Evolutionary conservation across 306 rosid species (phyloP).

Genomic region (Vigna mungo): DNA sequence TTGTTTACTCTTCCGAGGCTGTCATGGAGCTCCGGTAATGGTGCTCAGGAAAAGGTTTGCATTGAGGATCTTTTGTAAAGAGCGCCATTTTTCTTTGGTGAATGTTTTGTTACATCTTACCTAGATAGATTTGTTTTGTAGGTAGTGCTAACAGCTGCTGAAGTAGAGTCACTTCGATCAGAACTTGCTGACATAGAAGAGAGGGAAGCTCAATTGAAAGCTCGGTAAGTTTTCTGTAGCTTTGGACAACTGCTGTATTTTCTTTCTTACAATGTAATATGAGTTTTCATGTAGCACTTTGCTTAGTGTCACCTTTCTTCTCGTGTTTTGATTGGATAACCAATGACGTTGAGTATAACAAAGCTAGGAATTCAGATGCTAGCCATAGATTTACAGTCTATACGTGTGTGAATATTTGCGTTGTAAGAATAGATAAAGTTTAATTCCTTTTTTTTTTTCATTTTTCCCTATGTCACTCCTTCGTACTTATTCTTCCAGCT

Average conservation of each 20-base stretch:
- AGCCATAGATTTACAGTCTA: constrained; percentile 36
- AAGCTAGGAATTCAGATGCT: constrained; percentile 22
- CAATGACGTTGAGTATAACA: constrained; percentile 11
- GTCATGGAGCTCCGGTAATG: constrained; percentile 63
- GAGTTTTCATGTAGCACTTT: background rate
- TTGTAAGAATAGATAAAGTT: constrained; percentile 10
- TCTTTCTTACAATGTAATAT: background rate
- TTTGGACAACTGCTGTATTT: constrained; percentile 14
- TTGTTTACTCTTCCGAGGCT: constrained; percentile 64
- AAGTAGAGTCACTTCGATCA: constrained; percentile 81
- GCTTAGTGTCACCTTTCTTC: constrained; percentile 1
- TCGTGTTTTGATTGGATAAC: constrained; percentile 1
- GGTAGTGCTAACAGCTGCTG: constrained; percentile 73
- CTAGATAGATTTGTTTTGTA: constrained; percentile 43
- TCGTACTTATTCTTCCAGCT: constrained; percentile 18
- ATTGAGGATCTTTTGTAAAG: background rate
- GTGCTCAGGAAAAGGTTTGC: constrained; percentile 75
- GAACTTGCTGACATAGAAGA: constrained; percentile 85
- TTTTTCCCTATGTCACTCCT: background rate
- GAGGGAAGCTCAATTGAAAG: constrained; percentile 87
- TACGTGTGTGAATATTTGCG: background rate
- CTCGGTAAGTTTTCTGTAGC: constrained; percentile 68
- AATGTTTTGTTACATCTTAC: constrained; percentile 40
- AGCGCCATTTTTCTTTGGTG: constrained; percentile 27
- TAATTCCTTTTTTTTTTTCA: background rate